Base-by-base conservation (phyloP, 2,329 filamentous ascomycete genomes). In the Rosellinia necatrix region DNA sequence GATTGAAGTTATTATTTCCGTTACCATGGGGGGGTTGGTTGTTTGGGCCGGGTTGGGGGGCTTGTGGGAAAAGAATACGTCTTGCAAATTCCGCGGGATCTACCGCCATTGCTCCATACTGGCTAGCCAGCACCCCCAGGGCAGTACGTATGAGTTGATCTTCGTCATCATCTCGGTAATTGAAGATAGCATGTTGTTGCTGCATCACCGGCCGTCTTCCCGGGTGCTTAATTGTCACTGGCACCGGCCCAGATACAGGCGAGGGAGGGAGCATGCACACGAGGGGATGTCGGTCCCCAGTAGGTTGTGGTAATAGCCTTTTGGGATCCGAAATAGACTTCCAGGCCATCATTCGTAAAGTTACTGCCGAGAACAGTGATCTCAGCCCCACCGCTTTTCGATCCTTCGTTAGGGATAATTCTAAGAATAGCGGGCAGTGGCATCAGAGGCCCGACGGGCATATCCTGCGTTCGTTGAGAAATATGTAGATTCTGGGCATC, bases 351-450 rank as follows among this genome's bases (percentile, higher is more conserved):
- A 59, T 82, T 87, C 61, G 86, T 87, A 70, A 96, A 96, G 12
- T 87, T 85, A 61, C 86, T 89, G 15, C 92, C 92, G 7, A 96
- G 78, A 53, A 94, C 83, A 0, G 90, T 93, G 3, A 96, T 91
- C 71, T 97, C 92, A 49, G 91, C 92, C 37, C 92, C 92, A 56
- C 92, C 92, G 30, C 84, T 85, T 56, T 87, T 90, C 6, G 92
- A 90, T 0, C 92, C 92, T 71, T 96, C 90, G 25, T 82, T 82
- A 0, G 92, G 92, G 30, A 94, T 90, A 59, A 96, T 81, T 70
- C 92, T 93, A 70, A 91, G 87, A 19, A 96, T 93, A 15, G 83
- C 82, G 1, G 87, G 83, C 2, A 82, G 77, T 9, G 74, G 70
- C 1, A 80, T 75, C 38, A 79, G 69, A 24, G 82, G 77, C 27